Percentiles rank a stretch among this genome's conserved stretches.
These are phyloP conservation scores for Daphne laureola DNA, from an alignment of 441 rosid species.

Conservation along the genomic window DNA sequence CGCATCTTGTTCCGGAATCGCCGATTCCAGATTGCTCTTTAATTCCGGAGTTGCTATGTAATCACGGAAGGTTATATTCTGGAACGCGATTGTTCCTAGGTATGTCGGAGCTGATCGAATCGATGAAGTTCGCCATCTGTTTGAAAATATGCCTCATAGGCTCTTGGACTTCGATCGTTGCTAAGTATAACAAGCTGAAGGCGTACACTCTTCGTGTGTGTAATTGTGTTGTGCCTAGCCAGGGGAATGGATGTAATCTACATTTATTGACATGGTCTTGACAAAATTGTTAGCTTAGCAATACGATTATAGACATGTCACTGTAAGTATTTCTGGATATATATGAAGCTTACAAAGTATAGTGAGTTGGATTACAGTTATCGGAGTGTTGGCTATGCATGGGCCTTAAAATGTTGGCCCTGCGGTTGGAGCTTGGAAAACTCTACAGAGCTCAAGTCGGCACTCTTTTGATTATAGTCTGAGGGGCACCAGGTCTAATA, in stretches of 20 bases:
- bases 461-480: too few species aligned
- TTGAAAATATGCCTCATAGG: constrained; percentile 39
- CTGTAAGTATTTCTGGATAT: constrained; percentile 37
- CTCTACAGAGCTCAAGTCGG: too few species aligned
- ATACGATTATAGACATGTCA: constrained; percentile 68
- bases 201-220: too few species aligned
- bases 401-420: too few species aligned
- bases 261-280: constrained; percentile 23
- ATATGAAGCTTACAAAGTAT: constrained; percentile 48
- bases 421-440: constrained; percentile 33
- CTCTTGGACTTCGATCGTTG: constrained; percentile 63
- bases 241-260: constrained; percentile 55
- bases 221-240: constrained; percentile 44
- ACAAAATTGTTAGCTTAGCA: constrained; percentile 37
- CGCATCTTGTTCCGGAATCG: constrained; percentile 17
- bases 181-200: constrained; percentile 48
- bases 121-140: constrained; percentile 33
- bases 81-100: constrained; percentile 60
- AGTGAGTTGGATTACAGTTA: too few species aligned
- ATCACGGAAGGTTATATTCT: constrained; percentile 23
- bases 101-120: constrained; percentile 41
- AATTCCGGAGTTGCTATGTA: constrained; percentile 23
- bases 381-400: too few species aligned
- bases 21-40: constrained; percentile 50
- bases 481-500: too few species aligned